A percentile compares a stretch with the other conserved stretches of the same genome.
These are phyloP conservation scores for Ceratocystis papillata DNA, from an alignment of 2,329 filamentous ascomycete species.

Conservation along the genomic window DNA sequence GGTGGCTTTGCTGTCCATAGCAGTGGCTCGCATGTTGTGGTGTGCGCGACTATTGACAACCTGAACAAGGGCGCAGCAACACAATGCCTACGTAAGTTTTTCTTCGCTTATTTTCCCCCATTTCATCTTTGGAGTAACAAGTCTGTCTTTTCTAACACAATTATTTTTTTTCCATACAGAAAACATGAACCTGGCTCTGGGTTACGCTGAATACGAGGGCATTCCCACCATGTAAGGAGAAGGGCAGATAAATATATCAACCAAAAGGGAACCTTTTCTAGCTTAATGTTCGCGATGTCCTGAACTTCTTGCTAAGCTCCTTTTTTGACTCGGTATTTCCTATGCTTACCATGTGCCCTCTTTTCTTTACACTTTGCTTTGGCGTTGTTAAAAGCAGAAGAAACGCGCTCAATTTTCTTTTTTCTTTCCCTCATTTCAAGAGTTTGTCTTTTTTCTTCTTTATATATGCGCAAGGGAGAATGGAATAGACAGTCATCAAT, in stretches of 20 bases:
- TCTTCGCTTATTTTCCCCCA: background rate
- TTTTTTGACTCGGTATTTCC: background rate
- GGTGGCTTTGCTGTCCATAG: conserved; percentile 91
- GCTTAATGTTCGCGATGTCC: background rate
- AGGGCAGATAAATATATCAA: background rate
- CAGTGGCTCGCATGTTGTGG: conserved; percentile 80
- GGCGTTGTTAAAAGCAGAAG: background rate
- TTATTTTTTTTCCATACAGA: conserved; percentile 38
- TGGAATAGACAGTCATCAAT: background rate
- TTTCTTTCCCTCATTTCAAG: background rate
- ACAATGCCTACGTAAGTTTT: conserved; percentile 72
- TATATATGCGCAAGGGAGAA: background rate
- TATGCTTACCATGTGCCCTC: background rate
- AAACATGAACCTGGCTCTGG: conserved; percentile 89
- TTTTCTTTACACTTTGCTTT: background rate
- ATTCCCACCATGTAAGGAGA: conserved; percentile 49
- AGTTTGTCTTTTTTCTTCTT: background rate
- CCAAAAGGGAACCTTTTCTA: background rate
- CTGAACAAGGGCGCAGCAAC: conserved; percentile 86
- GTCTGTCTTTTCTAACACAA: background rate
- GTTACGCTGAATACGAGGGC: conserved; percentile 79
- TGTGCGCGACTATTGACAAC: conserved; percentile 90
- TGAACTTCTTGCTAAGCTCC: background rate
- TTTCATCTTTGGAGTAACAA: conserved; percentile 20
- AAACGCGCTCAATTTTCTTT: background rate